Evolutionary conservation across 2,329 filamentous ascomycete genomes (phyloP), one percentile per base, ranked within the genome.

Genomic region (Colletotrichum scovillei): DNA sequence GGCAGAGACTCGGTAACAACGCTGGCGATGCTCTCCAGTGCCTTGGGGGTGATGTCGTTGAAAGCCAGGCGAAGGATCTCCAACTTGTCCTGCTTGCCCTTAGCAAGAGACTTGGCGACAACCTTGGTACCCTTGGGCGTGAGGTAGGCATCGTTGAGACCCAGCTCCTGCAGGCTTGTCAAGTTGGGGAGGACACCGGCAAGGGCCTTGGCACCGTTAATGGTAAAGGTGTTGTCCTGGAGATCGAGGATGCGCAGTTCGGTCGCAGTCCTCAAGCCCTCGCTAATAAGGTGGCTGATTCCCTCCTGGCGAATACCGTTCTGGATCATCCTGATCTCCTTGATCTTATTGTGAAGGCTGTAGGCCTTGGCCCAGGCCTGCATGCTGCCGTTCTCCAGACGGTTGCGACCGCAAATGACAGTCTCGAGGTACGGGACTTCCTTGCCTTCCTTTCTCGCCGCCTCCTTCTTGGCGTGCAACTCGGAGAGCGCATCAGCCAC

Each of bases 251-350:
- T 89, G 80, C 92, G 88, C 68, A 99, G 88, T 57, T 87, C 86
- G 38, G 86, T 87, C 63, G 94, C 91, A 78, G 94, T 88, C 76
- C 88, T 90, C 66, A 99, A 88, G 75, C 97, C 97, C 66, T 95
- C 88, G 74, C 90, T 92, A 76, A 99, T 86, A 69, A 99, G 87
- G 76, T 93, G 89, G 60, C 92, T 92, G 79, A 98, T 97, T 74
- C 97, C 97, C 83, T 98, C 95, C 81, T 96, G 94, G 56, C 97
- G 91, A 78, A 99, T 99, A 65, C 97, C 97, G 82, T 99, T 98
- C 84, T 98, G 97, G 30, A 97, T 95, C 97, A 99, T 98, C 88
- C 96, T 97, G 77, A 99, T 91, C 72, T 92, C 92, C 84, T 92
- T 93, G 75, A 99, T 90, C 70, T 93, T 92, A 76, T 89, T 91